Percentiles rank a stretch among this genome's conserved stretches.
phyloP scores from a whole-genome alignment of 2,329 filamentous ascomycete species.

The Tricladium varicosporioides region DNA sequence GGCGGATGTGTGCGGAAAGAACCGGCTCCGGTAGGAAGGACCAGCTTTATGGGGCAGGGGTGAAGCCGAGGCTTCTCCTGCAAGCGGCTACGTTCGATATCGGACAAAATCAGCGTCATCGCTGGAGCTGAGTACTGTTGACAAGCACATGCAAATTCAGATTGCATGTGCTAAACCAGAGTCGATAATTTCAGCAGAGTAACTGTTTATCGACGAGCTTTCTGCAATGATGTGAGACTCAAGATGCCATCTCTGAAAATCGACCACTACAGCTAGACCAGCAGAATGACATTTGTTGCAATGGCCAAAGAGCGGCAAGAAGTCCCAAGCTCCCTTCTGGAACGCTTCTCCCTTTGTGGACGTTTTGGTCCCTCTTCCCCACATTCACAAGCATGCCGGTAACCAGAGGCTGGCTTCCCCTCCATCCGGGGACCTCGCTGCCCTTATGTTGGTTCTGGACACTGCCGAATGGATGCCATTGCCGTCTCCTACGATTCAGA shows the following conservation, averaged over 20 bases:
- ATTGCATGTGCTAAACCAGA: neutral
- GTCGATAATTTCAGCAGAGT: neutral
- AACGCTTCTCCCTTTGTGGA: conserved; percentile 2
- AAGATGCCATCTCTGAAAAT: neutral
- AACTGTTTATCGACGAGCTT: neutral
- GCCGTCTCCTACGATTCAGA: conserved; percentile 3
- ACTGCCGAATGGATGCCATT: conserved; percentile 20
- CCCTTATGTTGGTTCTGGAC: conserved; percentile 9
- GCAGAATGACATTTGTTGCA: neutral
- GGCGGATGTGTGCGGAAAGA: no score
- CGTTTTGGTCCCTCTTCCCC: conserved; percentile 18
- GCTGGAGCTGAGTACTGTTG: neutral
- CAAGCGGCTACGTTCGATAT: no score
- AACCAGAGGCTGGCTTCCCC: conserved; percentile 15
- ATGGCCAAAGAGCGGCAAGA: conserved; percentile 14
- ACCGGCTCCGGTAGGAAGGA: no score
- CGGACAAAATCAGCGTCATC: no score
- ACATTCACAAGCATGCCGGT: conserved; percentile 26
- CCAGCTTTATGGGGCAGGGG: no score
- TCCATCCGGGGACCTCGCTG: conserved; percentile 22
- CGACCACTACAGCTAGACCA: neutral
- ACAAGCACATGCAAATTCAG: neutral
- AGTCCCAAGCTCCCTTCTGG: conserved; percentile 8
- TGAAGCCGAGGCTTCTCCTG: no score
- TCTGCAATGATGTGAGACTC: neutral